Percentiles rank a stretch among this genome's conserved stretches.
Conservation (phyloP, 1,284 basidiomycete species). For the Inonotus hispidus region DNA sequence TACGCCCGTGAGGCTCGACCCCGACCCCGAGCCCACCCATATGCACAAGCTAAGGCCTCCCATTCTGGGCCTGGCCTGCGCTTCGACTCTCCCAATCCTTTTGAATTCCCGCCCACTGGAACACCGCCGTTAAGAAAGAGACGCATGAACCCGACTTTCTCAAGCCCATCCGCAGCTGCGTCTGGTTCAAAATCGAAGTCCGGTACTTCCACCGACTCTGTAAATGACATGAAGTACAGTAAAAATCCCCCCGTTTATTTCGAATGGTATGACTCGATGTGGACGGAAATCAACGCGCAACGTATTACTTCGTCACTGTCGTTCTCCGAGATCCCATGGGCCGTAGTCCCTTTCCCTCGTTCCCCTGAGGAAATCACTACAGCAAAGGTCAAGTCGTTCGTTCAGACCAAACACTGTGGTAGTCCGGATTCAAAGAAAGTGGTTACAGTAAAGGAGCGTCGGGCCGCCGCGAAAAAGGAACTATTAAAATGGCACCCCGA, state of each 20-base stretch:
- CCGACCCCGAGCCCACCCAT: neutral
- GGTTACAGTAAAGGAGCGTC: neutral
- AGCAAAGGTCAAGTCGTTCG: neutral
- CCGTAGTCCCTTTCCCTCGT: constrained; percentile 38
- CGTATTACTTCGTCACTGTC: constrained; percentile 29
- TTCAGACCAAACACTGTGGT: neutral
- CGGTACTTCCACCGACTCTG: neutral
- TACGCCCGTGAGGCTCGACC: too few species aligned
- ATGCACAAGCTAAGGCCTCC: neutral
- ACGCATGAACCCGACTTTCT: neutral
- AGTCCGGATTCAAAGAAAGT: neutral
- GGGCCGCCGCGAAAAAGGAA: constrained; percentile 44
- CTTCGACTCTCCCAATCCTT: neutral
- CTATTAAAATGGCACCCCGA: constrained; percentile 76
- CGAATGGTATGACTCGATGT: neutral
- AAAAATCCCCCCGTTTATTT: neutral
- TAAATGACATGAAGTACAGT: neutral
- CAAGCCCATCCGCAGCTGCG: neutral
- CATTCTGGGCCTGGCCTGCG: neutral
- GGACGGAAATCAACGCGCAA: neutral
- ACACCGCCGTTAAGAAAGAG: neutral
- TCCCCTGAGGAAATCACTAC: constrained; percentile 33
- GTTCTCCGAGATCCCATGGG: constrained; percentile 68
- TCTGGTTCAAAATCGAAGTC: neutral
- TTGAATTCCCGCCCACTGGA: neutral